These are phyloP conservation scores for Talaromyces stipitatus DNA, from an alignment of 495 filamentous ascomycete species.

Conservation along the genomic window DNA sequence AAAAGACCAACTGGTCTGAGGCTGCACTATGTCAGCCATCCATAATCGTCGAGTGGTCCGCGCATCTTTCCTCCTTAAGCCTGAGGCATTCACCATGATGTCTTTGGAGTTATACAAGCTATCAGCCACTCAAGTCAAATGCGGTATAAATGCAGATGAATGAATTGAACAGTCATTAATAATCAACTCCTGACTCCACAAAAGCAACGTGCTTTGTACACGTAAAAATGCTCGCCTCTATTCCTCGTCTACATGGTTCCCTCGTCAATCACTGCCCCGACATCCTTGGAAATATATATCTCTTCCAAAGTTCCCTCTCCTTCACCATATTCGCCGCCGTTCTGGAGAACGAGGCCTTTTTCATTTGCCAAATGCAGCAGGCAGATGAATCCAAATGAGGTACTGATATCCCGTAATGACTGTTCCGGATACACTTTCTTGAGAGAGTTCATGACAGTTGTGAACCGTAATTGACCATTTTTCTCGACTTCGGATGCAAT, in stretches of 20 bases:
- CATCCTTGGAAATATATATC: constrained; percentile 35
- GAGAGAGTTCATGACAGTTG: constrained; percentile 79
- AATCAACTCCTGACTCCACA: not conserved
- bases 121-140: too few relatives aligned
- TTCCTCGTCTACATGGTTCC: constrained; percentile 19
- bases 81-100: too few relatives aligned
- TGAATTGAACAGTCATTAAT: not conserved
- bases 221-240: not conserved
- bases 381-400: constrained; percentile 95
- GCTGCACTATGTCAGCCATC: not conserved
- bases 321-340: constrained; percentile 29
- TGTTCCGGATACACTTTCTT: constrained; percentile 78
- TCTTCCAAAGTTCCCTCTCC: constrained; percentile 30
- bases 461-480: constrained; percentile 65
- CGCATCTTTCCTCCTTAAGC: not conserved
- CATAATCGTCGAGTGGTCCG: too few relatives aligned
- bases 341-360: constrained; percentile 69
- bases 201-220: not conserved
- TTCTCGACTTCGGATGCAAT: constrained; percentile 12
- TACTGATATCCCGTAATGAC: constrained; percentile 88
- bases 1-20: too few relatives aligned
- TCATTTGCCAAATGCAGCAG: constrained; percentile 95
- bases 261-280: constrained; percentile 34
- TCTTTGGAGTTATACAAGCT: too few relatives aligned
- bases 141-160: not conserved